phyloP scores from a whole-genome alignment of 2,329 filamentous ascomycete species.

The Ceratocystis cacaofunesta region DNA sequence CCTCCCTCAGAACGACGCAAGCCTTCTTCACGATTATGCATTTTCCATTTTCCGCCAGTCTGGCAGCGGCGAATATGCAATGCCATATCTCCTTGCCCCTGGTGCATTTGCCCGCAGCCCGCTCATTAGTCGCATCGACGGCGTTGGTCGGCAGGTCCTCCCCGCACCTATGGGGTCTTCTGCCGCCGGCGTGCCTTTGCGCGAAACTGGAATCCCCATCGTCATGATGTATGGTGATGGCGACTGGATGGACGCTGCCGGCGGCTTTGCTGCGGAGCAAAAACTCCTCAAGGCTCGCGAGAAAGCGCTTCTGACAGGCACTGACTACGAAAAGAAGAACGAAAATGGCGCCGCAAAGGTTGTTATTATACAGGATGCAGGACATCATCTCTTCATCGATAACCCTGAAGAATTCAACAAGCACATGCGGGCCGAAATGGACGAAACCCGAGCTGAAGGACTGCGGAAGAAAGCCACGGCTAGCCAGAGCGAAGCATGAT shows the following conservation, averaged over 20 bases:
- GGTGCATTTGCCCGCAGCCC: constrained; percentile 84
- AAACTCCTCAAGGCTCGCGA: constrained; percentile 56
- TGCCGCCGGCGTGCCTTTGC: constrained; percentile 19
- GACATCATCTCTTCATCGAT: constrained; percentile 46
- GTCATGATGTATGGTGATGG: constrained; percentile 94
- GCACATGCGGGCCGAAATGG: constrained; percentile 37
- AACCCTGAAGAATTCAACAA: constrained; percentile 44
- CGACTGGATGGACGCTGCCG: constrained; percentile 96
- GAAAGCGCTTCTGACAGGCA: constrained; percentile 45
- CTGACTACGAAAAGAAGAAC: constrained; percentile 48
- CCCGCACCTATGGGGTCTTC: constrained; percentile 20
- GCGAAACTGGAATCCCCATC: constrained; percentile 59
- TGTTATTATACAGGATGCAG: constrained; percentile 50
- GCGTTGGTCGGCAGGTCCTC: constrained; percentile 61
- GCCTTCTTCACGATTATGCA: constrained; percentile 79
- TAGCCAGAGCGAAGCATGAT: background rate
- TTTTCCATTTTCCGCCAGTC: constrained; percentile 88
- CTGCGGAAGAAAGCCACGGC: constrained; percentile 14
- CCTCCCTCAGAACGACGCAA: constrained; percentile 62
- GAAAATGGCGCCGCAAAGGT: constrained; percentile 79
- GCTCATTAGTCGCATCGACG: constrained; percentile 71
- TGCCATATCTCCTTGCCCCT: constrained; percentile 83
- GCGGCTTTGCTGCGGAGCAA: constrained; percentile 65
- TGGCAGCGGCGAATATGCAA: constrained; percentile 83
- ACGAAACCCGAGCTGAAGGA: constrained; percentile 30